Conservation (phyloP, 352 stramenopile genomes). For the Lagenidium sp. region DNA sequence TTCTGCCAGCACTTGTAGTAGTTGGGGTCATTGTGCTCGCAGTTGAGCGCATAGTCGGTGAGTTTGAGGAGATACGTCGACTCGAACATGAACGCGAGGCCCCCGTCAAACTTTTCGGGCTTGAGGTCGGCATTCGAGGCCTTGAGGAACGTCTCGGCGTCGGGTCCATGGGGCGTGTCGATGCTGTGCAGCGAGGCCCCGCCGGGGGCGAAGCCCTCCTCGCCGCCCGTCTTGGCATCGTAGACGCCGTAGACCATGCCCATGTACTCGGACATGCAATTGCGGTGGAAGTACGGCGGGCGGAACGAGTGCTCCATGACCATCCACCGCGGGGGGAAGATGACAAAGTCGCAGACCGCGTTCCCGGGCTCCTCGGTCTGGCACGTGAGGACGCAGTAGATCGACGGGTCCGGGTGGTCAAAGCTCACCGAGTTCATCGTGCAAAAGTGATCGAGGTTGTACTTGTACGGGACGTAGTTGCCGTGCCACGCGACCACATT, state of each 20-base stretch:
- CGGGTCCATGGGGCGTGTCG: constrained; percentile 89
- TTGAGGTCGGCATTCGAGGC: constrained; percentile 77
- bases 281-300: constrained; percentile 94
- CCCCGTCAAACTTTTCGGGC: constrained; percentile 88
- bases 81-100: constrained; percentile 98
- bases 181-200: constrained; percentile 89
- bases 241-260: constrained; percentile 95
- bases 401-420: constrained; percentile 95
- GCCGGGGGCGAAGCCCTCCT: constrained; percentile 87
- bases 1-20: constrained; percentile 94
- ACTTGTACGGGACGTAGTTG: constrained; percentile 98
- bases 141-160: constrained; percentile 87
- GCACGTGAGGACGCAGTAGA: constrained; percentile 97
- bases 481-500: constrained; percentile 98
- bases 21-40: constrained; percentile 80
- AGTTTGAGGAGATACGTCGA: constrained; percentile 88
- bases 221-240: constrained; percentile 89
- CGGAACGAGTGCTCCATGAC: constrained; percentile 91
- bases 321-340: constrained; percentile 96
- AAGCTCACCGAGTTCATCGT: constrained; percentile 94
- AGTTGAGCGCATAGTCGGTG: constrained; percentile 81
- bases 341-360: constrained; percentile 95
- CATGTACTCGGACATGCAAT: constrained; percentile 98
- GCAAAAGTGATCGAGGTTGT: constrained; percentile 94
- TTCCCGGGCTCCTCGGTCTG: constrained; percentile 90